Evolutionary conservation across 352 stramenopile species (phyloP), one percentile per base, ranked within the genome.

Genomic region (Phytopythium ostracodes): DNA sequence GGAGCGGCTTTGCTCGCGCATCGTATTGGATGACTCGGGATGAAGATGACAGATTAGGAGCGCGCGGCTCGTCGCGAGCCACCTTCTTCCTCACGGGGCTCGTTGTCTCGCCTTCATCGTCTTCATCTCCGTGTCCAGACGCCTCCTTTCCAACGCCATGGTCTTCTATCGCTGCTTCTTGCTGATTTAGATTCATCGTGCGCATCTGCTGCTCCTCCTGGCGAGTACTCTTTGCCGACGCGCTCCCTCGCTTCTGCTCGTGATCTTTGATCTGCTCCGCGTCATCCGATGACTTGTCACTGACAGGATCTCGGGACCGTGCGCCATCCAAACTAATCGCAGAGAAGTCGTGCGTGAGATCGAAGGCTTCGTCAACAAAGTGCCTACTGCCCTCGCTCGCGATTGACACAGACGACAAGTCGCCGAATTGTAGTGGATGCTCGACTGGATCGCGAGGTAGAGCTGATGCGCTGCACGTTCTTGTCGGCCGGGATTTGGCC

Each of bases 351-450:
- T 76, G 68, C 9, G 69, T 70, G 20, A 86, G 73, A 24, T 70
- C 70, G 9, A 64, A 60, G 38, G 77, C 76, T 33, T 87, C 77
- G 9, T 89, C 79, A 15, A 89, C 73, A 29, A 83, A 87, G 49
- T 89, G 79, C 58, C 84, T 75, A 29, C 79, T 89, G 25, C 71
- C 74, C 29, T 80, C 70, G 47, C 72, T 87, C 10, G 74, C 71
- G n/a, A 77, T 72, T 5, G 84, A 85, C 20, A 91, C 82, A 0
- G 82, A 91, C 18, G 82, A 91, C 14, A 91, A 71, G n/a, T 77
- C 76, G 36, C 81, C 82, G 64, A 91, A 91, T 59, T 81, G 87
- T 42, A 62, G 50, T 5, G 60, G n/a, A n/a, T n/a, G 36, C 6
- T 51, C 55, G 6, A 18, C 49, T 15, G 33, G 20, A 29, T 57